Base-by-base conservation (phyloP, 2,329 filamentous ascomycete genomes). In the Arthrobotrys megalospora region DNA sequence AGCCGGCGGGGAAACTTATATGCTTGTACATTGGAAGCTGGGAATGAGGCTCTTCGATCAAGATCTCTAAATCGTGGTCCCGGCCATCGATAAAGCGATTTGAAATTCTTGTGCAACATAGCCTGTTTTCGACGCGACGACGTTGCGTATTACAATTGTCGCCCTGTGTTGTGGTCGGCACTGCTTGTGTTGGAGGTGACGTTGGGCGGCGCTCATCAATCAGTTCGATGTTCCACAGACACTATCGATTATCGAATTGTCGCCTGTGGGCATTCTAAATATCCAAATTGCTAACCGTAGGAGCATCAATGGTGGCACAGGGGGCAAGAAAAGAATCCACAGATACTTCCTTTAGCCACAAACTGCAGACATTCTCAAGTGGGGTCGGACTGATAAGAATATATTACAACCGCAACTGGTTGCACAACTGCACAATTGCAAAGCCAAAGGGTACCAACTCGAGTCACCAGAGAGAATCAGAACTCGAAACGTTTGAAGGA, bases 21-120 rank as follows among this genome's bases (percentile, higher is more conserved):
- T n/a, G n/a, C n/a, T n/a, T n/a, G n/a, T n/a, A n/a, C n/a, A 64
- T 32, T 12, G 34, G 41, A 38, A 52, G 14, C 10, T 6, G 38
- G 50, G 16, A 55, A 34, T 48, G 65, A 58, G 65, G 52, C 66
- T 60, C 66, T 55, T 60, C 32, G 34, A 38, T 41, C 48, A 55
- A 43, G 47, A 53, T 53, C 1, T 43, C 19, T 10, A 36, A 14
- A 43, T 7, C 24, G 14, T 32, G 19, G 34, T 38, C 24, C 32
- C 12, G 47, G 32, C 24, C 11, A 48, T 43, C 38, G 63, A 41
- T 43, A 19, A 43, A 53, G 12, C 47, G 48, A 67, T 67, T 69
- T 69, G 36, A 24, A 60, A 60, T 52, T 36, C 50, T 55, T 58
- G 65, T 60, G 50, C 65, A 55, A 69, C 60, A 48, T 64, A 7